Evolutionary conservation across 106 monocot species (phyloP), one percentile per base, ranked within the genome.

Genomic region (Phalaenopsis aphrodite): DNA sequence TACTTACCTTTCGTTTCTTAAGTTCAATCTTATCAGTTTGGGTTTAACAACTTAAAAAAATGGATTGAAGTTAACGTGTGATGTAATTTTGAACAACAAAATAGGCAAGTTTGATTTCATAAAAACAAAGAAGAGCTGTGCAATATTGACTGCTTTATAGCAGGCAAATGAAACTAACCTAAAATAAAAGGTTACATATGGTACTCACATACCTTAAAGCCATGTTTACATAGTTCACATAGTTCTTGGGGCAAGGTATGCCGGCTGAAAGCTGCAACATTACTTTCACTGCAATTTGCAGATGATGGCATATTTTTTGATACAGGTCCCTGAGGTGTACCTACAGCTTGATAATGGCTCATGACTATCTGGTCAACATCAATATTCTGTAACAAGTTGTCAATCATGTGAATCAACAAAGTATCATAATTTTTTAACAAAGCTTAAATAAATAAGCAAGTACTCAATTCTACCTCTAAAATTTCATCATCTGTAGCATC

Each of bases 341-440:
- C 69, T 79, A 76, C 80, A 69, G 88, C 84, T 91, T 91, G 93
- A 78, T 91, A 99, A 67, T 95, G 95, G 17, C 89, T 84, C 86
- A 91, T 88, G 69, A 99, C 92, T 79, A 99, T 93, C 83, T 90
- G 91, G 75, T 99, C 99, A 45, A 99, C 85, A 80, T 99, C 99
- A 81, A 99, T 93, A 83, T 88, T 85, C 99, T 99, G 83, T 57
- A 83, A 5, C 46, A 86, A 78, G 73, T 75, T 58, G 67, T 38
- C 42, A 68, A 73, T 75, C 8, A 52, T 61, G 21, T 39, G 15
- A 17, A 67, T 18, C 3, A n/a, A 24, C 42, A 77, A 74, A 74
- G 10, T 45, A 45, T 74, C 74, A 74, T 74, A 8, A 71, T 71
- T 71, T 71, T 2, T 52, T 18, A 74, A 43, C n/a, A 43, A 43